Evolutionary conservation across 345 rosid species (phyloP).

Genomic region (Rhodamnia rubescens): DNA sequence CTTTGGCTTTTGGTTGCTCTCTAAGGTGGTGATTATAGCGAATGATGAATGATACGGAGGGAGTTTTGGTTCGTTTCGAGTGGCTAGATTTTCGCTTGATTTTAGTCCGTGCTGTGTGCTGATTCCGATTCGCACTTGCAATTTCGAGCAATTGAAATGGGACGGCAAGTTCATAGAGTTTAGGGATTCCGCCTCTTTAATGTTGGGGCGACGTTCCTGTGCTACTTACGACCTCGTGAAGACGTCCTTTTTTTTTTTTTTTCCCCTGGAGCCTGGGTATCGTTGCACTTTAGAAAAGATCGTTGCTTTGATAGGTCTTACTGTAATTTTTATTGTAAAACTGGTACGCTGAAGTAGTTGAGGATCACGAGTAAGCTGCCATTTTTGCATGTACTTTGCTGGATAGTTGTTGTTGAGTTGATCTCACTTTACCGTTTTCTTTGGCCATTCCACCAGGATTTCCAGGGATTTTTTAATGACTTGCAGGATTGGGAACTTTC

Average conservation of each 20-base stretch:
- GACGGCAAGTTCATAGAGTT: neutral
- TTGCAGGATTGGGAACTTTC: constrained; percentile 95
- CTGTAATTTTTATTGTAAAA: neutral
- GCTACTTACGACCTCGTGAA: neutral
- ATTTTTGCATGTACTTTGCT: neutral
- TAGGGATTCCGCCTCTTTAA: neutral
- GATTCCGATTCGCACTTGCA: neutral
- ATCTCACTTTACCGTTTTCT: neutral
- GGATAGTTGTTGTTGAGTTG: neutral
- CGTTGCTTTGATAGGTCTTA: neutral
- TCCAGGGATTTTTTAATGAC: constrained; percentile 84
- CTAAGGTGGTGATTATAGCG: neutral
- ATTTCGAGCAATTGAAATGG: neutral
- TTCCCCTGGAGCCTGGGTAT: neutral
- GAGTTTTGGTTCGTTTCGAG: neutral
- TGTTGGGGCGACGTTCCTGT: neutral
- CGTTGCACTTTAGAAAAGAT: neutral
- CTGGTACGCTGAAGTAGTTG: neutral
- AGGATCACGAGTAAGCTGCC: neutral
- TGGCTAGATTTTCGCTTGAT: neutral
- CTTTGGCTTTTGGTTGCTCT: neutral
- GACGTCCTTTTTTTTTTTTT: neutral
- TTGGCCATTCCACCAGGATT: constrained; percentile 38
- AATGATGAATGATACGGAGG: neutral
- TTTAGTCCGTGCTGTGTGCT: neutral